These are phyloP conservation scores for Zasmidium citrigriseum DNA, from an alignment of 2,329 filamentous ascomycete genomes.

Conservation along the genomic window DNA sequence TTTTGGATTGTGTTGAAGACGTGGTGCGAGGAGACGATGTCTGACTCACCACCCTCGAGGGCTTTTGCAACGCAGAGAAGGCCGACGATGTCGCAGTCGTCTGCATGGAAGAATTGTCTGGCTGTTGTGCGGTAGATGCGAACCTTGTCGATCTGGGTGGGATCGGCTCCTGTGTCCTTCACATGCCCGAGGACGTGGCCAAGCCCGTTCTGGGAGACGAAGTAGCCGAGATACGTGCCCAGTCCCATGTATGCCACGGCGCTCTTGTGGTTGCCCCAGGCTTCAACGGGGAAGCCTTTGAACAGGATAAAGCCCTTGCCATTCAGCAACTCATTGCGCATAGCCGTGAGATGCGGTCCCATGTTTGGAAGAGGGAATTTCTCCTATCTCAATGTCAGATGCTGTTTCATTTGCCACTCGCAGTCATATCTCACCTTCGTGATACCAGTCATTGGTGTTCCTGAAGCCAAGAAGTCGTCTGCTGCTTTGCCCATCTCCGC, in stretches of 20 bases:
- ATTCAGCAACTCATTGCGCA: constrained; percentile 70
- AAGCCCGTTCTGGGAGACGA: constrained; percentile 80
- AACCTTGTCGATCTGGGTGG: constrained; percentile 78
- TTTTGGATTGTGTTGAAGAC: constrained; percentile 79
- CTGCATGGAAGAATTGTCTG: constrained; percentile 81
- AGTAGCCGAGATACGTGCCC: constrained; percentile 78
- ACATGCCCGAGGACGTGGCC: constrained; percentile 88
- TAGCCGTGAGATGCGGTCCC: constrained; percentile 52
- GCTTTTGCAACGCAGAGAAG: constrained; percentile 78
- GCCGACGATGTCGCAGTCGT: constrained; percentile 81
- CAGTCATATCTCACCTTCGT: constrained; percentile 48
- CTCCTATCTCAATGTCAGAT: constrained; percentile 34
- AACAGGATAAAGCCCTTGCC: constrained; percentile 90
- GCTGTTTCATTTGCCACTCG: neutral
- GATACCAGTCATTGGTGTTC: constrained; percentile 71
- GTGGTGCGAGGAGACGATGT: constrained; percentile 75
- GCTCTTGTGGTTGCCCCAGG: constrained; percentile 78
- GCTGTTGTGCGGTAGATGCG: constrained; percentile 90
- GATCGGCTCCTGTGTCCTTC: constrained; percentile 83
- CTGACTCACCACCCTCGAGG: constrained; percentile 78
- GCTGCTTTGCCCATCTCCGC: constrained; percentile 66
- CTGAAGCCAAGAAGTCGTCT: constrained; percentile 67
- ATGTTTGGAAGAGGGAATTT: constrained; percentile 65
- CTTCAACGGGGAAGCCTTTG: constrained; percentile 75
- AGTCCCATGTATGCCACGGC: constrained; percentile 91